These are phyloP conservation scores for Adansonia grandidieri DNA, from an alignment of 441 rosid genomes.

Conservation along the genomic window DNA sequence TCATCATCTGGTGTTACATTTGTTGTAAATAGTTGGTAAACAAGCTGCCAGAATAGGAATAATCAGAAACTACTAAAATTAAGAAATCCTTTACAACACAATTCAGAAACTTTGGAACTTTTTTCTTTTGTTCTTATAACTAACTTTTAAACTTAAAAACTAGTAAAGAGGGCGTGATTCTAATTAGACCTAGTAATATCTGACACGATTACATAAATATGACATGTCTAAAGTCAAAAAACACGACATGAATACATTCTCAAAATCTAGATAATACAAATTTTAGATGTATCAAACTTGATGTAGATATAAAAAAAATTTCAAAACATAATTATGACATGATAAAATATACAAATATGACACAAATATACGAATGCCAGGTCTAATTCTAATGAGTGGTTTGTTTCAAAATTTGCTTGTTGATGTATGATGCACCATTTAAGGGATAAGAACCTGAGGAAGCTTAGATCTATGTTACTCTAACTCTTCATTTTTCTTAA, in stretches of 20 bases:
- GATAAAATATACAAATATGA: no score
- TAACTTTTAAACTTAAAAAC: not conserved
- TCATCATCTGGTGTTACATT: conserved; percentile 84
- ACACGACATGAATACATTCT: no score
- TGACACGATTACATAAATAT: no score
- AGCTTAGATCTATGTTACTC: not conserved
- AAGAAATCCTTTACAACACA: not conserved
- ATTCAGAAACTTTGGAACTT: not conserved
- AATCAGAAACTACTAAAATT: conserved; percentile 7
- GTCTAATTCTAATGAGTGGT: not conserved
- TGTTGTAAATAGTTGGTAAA: conserved; percentile 75
- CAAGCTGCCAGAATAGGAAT: conserved; percentile 18
- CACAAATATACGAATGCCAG: no score
- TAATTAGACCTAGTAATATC: not conserved
- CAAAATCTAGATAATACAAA: no score
- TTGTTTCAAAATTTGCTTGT: not conserved
- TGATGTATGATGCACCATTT: not conserved
- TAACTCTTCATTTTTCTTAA: no score
- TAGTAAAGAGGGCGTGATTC: not conserved
- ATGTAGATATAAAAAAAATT: no score
- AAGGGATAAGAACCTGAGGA: not conserved
- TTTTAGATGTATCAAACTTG: no score
- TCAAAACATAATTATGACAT: no score
- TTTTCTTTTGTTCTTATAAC: not conserved
- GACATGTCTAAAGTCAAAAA: no score